Base-by-base conservation (phyloP, 1,284 basidiomycete species). In the Serendipita sp. region DNA sequence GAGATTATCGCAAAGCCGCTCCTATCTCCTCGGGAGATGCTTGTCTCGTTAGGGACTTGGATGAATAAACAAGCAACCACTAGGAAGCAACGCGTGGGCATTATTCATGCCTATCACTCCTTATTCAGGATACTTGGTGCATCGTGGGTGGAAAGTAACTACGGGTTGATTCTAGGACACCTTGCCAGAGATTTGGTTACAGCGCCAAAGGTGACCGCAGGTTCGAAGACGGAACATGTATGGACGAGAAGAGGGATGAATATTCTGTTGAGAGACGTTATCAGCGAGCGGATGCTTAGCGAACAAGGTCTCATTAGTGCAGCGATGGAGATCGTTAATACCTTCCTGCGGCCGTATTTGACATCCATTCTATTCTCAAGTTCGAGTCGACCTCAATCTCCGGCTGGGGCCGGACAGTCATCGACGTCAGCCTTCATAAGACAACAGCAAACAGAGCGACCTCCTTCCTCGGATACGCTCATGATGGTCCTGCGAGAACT, bases 231-330 rank as follows among this genome's bases (percentile, higher is more conserved):
- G 17, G 29, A 3, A 66, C 45, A 63, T 66, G 15, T 97, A 5
- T 76, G 87, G 3, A 78, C 88, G 1, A 80, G 91, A 15, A 86
- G 84, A 43, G 77, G 90, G 4, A 85, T 93, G 38, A 83, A 83
- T 1, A 79, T 92, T 41, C 71, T 98, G 8, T 74, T 98, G 38
- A 79, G 93, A 49, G 90, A 95, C 68, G 80, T 97, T 34, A 83
- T 99, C 58, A 92, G 90, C 1, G 83, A 88, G 3, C 78, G 92
- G 62, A 86, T 98, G 79, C 75, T 99, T 60, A 88, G 88, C 63
- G 94, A 98, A 70, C 91, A 93, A 67, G 93, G 88, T 0, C 94
- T 98, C 73, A 94, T 97, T 60, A 78, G 80, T 41, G 95, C 94
- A 0, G 89, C 97, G 34, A 86, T 90, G 67, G 93, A 95, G 67